Percentiles rank a stretch among this genome's conserved stretches.
Evolutionary conservation across 148 eudicot genomes (phyloP).

Genomic region (Diospyros lotus): DNA sequence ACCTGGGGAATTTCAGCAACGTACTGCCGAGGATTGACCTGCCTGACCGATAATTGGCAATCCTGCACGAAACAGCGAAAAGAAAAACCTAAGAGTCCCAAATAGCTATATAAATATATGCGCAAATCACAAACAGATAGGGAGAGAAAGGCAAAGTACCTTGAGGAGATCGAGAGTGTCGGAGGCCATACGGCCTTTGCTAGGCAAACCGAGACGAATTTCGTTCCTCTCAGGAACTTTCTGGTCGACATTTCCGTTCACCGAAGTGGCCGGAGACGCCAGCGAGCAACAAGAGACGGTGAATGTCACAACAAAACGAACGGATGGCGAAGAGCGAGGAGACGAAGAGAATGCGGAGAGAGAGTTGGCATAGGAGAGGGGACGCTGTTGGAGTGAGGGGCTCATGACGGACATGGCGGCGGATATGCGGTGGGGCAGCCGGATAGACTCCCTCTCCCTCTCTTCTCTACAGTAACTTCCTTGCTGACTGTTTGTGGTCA

Average conservation of each 20-base stretch:
- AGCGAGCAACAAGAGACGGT: slow-evolving; percentile 30
- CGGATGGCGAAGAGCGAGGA: background rate
- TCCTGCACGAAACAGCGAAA: slow-evolving; percentile 42
- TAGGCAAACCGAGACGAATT: slow-evolving; percentile 83
- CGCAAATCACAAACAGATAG: background rate
- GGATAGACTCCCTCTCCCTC: background rate
- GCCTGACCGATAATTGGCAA: slow-evolving; percentile 89
- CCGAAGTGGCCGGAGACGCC: slow-evolving; percentile 37
- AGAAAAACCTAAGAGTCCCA: background rate
- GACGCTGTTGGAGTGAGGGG: slow-evolving; percentile 40
- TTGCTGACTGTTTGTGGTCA: no score
- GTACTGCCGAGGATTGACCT: slow-evolving; percentile 88
- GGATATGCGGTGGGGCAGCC: background rate
- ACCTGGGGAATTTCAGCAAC: slow-evolving; percentile 98
- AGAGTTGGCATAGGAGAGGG: slow-evolving; percentile 17
- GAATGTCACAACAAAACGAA: slow-evolving; percentile 23
- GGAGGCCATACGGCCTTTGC: slow-evolving; percentile 89
- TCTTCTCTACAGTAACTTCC: background rate
- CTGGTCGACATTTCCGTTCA: slow-evolving; percentile 36
- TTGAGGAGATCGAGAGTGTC: slow-evolving; percentile 85
- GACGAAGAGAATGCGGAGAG: slow-evolving; percentile 6
- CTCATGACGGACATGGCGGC: slow-evolving; percentile 30
- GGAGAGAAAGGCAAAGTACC: slow-evolving; percentile 25
- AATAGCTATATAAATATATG: background rate
- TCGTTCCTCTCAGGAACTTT: slow-evolving; percentile 37